phyloP scores from a whole-genome alignment of 78 protist species.

The Dictyostelium intermedium region DNA sequence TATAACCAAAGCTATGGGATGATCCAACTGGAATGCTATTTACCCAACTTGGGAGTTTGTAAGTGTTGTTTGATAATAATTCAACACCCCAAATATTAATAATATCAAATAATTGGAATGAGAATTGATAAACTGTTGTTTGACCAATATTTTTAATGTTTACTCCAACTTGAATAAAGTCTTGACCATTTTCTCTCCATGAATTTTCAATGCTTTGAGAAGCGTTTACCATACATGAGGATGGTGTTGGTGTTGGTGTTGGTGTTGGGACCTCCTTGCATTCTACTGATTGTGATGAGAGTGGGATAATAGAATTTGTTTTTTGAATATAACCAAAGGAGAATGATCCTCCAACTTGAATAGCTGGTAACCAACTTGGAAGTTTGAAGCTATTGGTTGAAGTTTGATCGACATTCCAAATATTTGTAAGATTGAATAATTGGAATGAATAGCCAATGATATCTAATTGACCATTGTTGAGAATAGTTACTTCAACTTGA shows the following conservation, averaged over 20 bases:
- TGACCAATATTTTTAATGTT: slow-evolving; percentile 5
- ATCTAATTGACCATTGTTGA: neutral
- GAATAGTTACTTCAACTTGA: neutral
- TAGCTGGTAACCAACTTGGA: neutral
- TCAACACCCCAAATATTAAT: neutral
- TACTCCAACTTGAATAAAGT: neutral
- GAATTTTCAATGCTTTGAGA: neutral
- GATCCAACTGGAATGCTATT: neutral
- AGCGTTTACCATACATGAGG: neutral
- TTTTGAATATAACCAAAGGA: neutral
- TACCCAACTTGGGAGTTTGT: neutral
- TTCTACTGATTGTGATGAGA: neutral
- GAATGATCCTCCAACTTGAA: neutral
- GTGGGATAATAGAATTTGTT: neutral
- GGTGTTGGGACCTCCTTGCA: neutral
- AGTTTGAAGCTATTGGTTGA: neutral
- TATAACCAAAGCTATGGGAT: neutral
- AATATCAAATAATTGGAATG: neutral
- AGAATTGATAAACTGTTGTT: neutral
- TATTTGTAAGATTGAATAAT: neutral
- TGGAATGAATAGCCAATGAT: neutral
- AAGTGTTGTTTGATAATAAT: neutral
- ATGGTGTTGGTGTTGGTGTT: neutral
- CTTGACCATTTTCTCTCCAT: neutral
- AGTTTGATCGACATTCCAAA: neutral